Base-by-base conservation (phyloP, 257 asterid genomes). In the Pogostemon cablin region DNA sequence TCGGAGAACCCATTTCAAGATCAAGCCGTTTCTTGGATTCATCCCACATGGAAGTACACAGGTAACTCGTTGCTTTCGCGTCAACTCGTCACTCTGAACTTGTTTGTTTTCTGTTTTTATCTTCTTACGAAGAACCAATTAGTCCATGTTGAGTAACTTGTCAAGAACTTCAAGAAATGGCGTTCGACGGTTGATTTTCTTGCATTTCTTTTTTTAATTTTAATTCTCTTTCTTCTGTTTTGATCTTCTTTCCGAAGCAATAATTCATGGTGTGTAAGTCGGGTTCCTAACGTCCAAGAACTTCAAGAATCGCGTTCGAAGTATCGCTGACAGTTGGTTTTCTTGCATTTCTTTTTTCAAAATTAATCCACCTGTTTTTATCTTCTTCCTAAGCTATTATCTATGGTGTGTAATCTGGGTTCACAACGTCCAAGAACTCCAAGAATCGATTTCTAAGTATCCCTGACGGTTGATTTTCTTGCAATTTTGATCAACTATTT, bases 11-110 rank as follows among this genome's bases (percentile, higher is more conserved):
- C 83, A 74, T 54, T 49, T 74, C 76, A 85, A 83, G 91, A 84
- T 84, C 77, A 85, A 82, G 75, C 86, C 95, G 53, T 83, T 85
- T 75, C 17, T 81, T 25, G 92, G 97, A 15, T 81, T 89, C 72
- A 59, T 70, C 44, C 90, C 92, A 67, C 86, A 67, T 78, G 91
- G 90, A 81, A 71, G 70, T 76, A 62, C 88, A 62, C 90, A 81
- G 54, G 97, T 87, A 90, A 75, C 17, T 59, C 53, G 41, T 60
- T 54, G 32, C 44, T 56, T 41, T 47, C 56, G 9, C 39, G 3
- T 66, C n/a, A 37, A 71, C 60, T 60, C 9, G 46, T 42, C 41
- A 64, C 7, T 10, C 3, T 3, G n/a, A 50, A 8, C 57, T 3
- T 63, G 6, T 65, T 15, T 32, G 53, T 6, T 63, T 43, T 41